Evolutionary conservation across 495 filamentous ascomycete species (phyloP), one percentile per base, ranked within the genome.

Genomic region (Podospora didyma): DNA sequence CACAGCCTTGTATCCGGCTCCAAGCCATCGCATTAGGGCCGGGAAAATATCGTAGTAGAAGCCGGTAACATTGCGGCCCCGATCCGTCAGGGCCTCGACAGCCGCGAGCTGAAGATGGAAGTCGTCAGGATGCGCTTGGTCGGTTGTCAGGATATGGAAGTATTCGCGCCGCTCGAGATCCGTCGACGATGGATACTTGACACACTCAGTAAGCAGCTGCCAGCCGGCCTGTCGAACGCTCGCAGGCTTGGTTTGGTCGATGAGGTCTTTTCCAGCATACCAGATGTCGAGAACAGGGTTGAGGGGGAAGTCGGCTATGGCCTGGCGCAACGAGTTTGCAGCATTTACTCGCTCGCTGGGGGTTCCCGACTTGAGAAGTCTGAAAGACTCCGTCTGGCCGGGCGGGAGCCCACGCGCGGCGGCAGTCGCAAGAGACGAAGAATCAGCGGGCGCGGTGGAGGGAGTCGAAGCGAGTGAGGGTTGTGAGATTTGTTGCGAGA

Each of bases 101-200:
- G 85, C 80, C 19, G 77, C 74, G 11, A 90, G 76, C 62, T 88
- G 86, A 5, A 83, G 67, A 61, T 83, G 78, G 56, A 88, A 87
- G 62, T 86, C 79, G 21, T 83, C 79, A 34, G 79, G 72, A 54
- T 77, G 69, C 5, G 75, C 72, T 16, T 72, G 68, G n/a, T n/a
- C n/a, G 9, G 69, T 70, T 10, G 80, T 76, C 45, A 88, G 75
- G 3, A 83, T 80, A 28, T 80, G 69, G 63, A 86, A 90, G 62
- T 86, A 85, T 54, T 85, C 78, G 45, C 77, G 72, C 24, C 87
- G 79, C 65, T 90, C 87, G 14, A 85, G 71, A 42, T 87, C 78
- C 19, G 82, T 84, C 7, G 85, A 78, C 11, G 80, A 73, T 11
- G 77, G 62, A 58, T 86, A 75, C 53, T 82, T 78, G 42, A 81